phyloP scores from a whole-genome alignment of 2,329 filamentous ascomycete species.

The Xylariaceae sp. region DNA sequence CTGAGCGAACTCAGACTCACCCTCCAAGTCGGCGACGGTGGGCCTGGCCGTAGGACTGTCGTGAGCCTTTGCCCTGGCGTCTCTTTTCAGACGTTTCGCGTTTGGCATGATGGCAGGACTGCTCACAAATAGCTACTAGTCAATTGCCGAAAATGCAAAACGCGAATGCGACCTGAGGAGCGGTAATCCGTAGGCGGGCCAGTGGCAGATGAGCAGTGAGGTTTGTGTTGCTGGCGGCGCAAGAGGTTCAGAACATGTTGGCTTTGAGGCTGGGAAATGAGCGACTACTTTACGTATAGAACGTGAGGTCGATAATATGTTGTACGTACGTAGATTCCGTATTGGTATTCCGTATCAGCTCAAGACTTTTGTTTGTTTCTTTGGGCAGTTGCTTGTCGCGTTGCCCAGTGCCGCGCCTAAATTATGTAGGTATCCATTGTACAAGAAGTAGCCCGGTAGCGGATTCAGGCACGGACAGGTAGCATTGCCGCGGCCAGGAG shows the following conservation, averaged over 20 bases:
- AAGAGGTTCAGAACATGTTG: conserved; percentile 7
- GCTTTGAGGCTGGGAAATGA: neutral
- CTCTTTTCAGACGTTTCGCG: conserved; percentile 54
- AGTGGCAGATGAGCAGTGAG: conserved; percentile 5
- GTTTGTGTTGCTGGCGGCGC: conserved; percentile 2
- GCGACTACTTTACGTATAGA: neutral
- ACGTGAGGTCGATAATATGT: no score
- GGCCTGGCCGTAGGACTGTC: conserved; percentile 48
- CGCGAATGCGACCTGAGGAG: conserved; percentile 14
- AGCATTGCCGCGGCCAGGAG: no score
- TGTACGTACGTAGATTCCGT: no score
- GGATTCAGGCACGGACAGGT: neutral
- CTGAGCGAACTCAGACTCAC: conserved; percentile 66
- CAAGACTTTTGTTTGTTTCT: no score
- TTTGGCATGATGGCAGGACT: conserved; percentile 45
- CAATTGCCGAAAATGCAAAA: conserved; percentile 11
- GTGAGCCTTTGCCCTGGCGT: conserved; percentile 40
- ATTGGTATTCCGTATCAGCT: no score
- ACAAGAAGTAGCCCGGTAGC: no score
- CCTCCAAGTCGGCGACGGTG: conserved; percentile 63
- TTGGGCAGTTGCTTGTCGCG: no score
- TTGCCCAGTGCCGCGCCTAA: no score
- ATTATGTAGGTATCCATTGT: no score
- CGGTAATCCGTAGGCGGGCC: conserved; percentile 14
- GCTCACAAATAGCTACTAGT: conserved; percentile 8